A percentile compares a stretch with the other conserved stretches of the same genome.
phyloP scores from a whole-genome alignment of 257 asterid species.

The Osmanthus fragrans region DNA sequence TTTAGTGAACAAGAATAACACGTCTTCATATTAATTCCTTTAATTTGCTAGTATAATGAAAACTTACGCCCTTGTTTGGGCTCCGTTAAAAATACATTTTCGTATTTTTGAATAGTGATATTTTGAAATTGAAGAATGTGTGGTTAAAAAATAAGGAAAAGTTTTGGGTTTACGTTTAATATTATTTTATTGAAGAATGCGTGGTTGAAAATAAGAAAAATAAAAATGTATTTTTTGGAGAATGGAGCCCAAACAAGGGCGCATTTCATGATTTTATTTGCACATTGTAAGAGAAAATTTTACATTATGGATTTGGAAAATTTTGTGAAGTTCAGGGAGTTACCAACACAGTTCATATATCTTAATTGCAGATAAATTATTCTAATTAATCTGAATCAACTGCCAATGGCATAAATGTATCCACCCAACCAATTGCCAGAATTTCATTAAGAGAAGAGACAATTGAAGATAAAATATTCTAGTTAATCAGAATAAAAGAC shows the following conservation, averaged over 20 bases:
- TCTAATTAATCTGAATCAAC: background rate
- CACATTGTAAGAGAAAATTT: too few relatives aligned
- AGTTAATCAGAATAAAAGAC: background rate
- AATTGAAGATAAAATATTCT: background rate
- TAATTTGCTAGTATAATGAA: background rate
- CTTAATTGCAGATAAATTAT: too few relatives aligned
- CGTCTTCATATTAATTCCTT: background rate
- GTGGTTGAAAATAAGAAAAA: too few relatives aligned
- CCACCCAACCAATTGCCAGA: background rate
- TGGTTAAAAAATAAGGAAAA: too few relatives aligned
- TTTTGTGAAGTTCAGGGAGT: background rate
- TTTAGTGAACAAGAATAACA: constrained; percentile 1
- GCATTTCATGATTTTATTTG: too few relatives aligned
- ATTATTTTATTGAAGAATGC: too few relatives aligned
- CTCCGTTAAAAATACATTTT: too few relatives aligned
- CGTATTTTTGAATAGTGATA: too few relatives aligned
- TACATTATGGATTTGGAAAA: background rate
- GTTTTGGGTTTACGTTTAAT: too few relatives aligned
- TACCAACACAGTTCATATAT: background rate
- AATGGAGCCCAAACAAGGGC: too few relatives aligned
- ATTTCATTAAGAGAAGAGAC: background rate
- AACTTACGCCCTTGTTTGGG: background rate
- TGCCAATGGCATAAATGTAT: background rate
- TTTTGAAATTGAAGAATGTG: too few relatives aligned
- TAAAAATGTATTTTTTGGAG: too few relatives aligned